phyloP scores from a whole-genome alignment of 179 eudicot species.

The Patellifolia procumbens region DNA sequence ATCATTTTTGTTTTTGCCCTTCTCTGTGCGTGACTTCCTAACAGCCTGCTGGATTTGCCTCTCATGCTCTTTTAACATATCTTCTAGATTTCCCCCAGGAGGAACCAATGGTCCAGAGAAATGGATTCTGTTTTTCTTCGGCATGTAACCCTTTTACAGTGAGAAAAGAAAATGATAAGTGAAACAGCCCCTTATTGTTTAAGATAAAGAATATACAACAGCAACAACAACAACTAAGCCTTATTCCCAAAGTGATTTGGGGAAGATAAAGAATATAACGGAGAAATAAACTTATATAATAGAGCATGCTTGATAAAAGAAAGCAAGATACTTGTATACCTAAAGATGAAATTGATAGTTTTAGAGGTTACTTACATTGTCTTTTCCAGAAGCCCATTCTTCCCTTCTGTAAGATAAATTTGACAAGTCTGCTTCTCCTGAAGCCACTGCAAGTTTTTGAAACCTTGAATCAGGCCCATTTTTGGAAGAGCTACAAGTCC shows the following conservation, averaged over 20 bases:
- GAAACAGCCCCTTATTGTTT: background rate
- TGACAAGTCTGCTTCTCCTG: constrained; percentile 25
- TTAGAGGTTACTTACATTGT: constrained; percentile 32
- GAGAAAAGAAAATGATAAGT: background rate
- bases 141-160: constrained; percentile 47
- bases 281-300: background rate
- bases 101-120: constrained; percentile 90
- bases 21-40: constrained; percentile 60
- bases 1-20: constrained; percentile 39
- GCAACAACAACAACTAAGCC: too few species aligned
- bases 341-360: background rate
- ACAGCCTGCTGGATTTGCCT: constrained; percentile 93
- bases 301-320: background rate
- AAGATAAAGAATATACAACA: too few species aligned
- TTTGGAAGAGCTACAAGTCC: constrained; percentile 21
- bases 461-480: constrained; percentile 30
- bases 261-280: too few species aligned
- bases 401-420: constrained; percentile 32
- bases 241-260: too few species aligned
- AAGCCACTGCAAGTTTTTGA: constrained; percentile 27
- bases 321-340: background rate
- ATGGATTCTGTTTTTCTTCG: constrained; percentile 66
- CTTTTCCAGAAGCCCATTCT: constrained; percentile 41
- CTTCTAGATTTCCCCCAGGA: constrained; percentile 83
- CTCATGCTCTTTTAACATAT: constrained; percentile 96